Base-by-base conservation (phyloP, 306 rosid genomes). In the Gillenia trifoliata region DNA sequence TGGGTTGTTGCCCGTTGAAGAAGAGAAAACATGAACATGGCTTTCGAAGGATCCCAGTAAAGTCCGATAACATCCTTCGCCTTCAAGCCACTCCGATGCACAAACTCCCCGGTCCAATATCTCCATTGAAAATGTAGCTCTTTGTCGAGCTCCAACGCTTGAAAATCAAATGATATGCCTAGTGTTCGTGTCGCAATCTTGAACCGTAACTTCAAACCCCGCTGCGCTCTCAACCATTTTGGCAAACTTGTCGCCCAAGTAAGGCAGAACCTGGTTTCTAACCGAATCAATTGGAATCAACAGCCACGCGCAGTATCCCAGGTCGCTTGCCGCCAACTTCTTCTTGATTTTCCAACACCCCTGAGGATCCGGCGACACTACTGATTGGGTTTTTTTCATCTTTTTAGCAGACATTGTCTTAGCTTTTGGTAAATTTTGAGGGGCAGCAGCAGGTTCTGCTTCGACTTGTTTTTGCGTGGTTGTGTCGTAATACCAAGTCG, bases 81-180 rank as follows among this genome's bases (percentile, higher is more conserved):
- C 71, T 70, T 78, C 19, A 78, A 63, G 2, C 70, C 75, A 57
- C 84, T 74, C 19, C 85, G 67, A 3, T 52, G 29, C 11, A 85
- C 81, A 1, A 85, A 82, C 28, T 79, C 81, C 12, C 74, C 75
- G n/a, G 25, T 75, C 89, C 89, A 86, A 64, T n/a, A 16, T 69
- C 78, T 2, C 80, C 82, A 29, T 71, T 75, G 59, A 82, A 77
- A 40, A 82, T 84, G 66, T 82, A 85, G 62, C 82, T 76, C 29
- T 73, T 82, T 4, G 84, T 79, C 0, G 89, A 79, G 16, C 76
- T 60, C 81, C 79, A 85, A 6, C 75, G 64, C 72, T 82, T 79
- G 10, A 85, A 77, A 22, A 79, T 55, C n/a, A 82, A 79, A 4
- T 77, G 72, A 9, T 63, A 74, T 82, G 77, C 60, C 28, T 59